Percentiles rank a stretch among this genome's conserved stretches.
Conservation (phyloP, 75 land plant genomes). For the Sequoiadendron giganteum region DNA sequence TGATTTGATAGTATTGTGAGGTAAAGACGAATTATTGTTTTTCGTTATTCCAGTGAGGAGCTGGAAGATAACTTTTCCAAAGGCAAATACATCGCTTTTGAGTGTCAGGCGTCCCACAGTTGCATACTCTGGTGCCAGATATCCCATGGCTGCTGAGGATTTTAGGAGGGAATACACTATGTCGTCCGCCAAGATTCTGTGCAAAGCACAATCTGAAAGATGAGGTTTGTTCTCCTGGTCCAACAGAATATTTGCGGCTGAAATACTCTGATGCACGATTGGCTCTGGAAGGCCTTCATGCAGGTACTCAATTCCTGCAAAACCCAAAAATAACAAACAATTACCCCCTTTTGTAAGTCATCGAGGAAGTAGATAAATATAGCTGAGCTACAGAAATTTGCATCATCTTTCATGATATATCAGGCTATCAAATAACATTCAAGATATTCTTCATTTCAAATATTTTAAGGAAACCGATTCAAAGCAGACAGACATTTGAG, state of each 20-base stretch:
- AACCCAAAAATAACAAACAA: background rate
- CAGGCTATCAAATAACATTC: background rate
- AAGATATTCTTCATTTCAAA: too few species aligned
- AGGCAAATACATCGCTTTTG: conserved; percentile 41
- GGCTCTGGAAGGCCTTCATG: conserved; percentile 23
- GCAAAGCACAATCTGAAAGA: conserved; percentile 31
- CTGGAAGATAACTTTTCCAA: conserved; percentile 38
- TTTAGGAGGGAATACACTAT: conserved; percentile 35
- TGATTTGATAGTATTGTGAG: conserved; percentile 14
- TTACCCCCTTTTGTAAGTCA: background rate
- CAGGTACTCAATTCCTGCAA: conserved; percentile 31
- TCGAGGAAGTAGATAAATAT: background rate
- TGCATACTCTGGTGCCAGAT: conserved; percentile 47
- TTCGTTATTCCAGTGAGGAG: conserved; percentile 29
- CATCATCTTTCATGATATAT: background rate
- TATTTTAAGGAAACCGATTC: background rate
- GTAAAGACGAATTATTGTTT: background rate
- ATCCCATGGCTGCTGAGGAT: conserved; percentile 36
- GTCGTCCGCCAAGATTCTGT: conserved; percentile 41
- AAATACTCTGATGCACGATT: conserved; percentile 35
- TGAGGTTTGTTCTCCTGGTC: conserved; percentile 33
- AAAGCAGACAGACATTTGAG: background rate
- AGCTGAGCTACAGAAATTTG: background rate
- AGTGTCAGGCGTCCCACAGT: conserved; percentile 21
- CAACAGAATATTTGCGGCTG: conserved; percentile 37